phyloP scores from a whole-genome alignment of 2,329 filamentous ascomycete genomes.

The Helicocarpus griseus region DNA sequence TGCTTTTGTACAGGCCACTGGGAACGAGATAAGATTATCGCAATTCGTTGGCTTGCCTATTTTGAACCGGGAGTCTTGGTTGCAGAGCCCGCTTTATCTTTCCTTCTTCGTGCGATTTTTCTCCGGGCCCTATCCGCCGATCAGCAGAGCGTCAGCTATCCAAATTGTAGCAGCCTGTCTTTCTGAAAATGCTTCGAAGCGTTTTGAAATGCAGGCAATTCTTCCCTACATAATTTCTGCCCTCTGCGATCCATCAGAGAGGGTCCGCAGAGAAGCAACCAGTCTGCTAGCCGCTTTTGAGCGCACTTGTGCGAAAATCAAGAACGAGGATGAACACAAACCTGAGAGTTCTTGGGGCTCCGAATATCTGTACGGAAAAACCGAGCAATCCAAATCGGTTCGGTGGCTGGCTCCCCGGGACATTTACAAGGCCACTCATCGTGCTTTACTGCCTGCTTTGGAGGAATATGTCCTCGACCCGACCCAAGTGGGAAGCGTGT shows the following conservation, averaged over 20 bases:
- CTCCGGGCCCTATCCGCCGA: constrained; percentile 59
- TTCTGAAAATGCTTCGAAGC: constrained; percentile 38
- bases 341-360: constrained; percentile 46
- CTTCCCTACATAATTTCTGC: constrained; percentile 73
- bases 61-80: constrained; percentile 33
- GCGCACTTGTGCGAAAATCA: constrained; percentile 39
- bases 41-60: constrained; percentile 29
- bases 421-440: constrained; percentile 51
- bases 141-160: constrained; percentile 60
- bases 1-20: constrained; percentile 26
- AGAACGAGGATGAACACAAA: constrained; percentile 28
- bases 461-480: constrained; percentile 82
- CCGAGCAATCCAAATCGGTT: constrained; percentile 37
- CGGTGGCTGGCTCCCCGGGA: constrained; percentile 52
- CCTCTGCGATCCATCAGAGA: constrained; percentile 64
- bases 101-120: constrained; percentile 69
- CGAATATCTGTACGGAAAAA: constrained; percentile 55
- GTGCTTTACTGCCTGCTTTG: constrained; percentile 61
- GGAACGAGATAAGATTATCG: constrained; percentile 22
- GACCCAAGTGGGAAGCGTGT: constrained; percentile 55
- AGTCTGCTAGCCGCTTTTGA: constrained; percentile 53
- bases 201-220: constrained; percentile 62
- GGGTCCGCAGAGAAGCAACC: constrained; percentile 66
- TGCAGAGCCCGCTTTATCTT: constrained; percentile 57
- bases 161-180: constrained; percentile 52